Evolutionary conservation across 257 asterid genomes (phyloP), one percentile per base, ranked within the genome.

Genomic region (Verbena officinalis): DNA sequence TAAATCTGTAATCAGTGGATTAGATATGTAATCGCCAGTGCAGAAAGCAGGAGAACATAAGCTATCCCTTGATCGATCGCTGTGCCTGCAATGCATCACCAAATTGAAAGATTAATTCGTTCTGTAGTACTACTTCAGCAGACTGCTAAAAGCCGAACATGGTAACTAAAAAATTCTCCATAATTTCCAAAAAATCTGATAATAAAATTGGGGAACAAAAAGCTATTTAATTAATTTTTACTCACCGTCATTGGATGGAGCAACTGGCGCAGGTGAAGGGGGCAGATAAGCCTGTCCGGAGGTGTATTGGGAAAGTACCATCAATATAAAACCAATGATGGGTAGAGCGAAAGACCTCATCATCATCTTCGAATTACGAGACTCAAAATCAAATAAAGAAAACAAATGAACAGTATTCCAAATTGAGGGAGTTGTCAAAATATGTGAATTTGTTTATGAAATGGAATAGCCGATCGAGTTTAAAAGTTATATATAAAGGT

Each of bases 41-140:
- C 95, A 50, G 80, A 45, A 19, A 82, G 21, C 1, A 86, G 77
- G 30, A 86, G 86, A 59, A 71, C 16, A 52, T 76, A 86, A 36
- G 95, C 95, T 74, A 87, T 76, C 65, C 87, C 91, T 73, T 87
- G 95, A 71, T 87, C 95, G 55, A 87, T 80, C 23, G 80, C 53
- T 3, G 82, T 39, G 71, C 89, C 95, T 87, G 87, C 71, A 68
- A 36, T n/a, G n/a, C n/a, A n/a, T n/a, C 5, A 64, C 13, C 55
- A 30, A 24, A 52, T 34, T 42, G 12, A 56, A 17, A 14, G 12
- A 42, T 3, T 8, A n/a, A n/a, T n/a, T n/a, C n/a, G n/a, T n/a
- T n/a, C n/a, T n/a, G n/a, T n/a, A n/a, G n/a, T n/a, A n/a, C n/a
- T 4, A 7, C 11, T 9, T 4, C 42, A 36, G 11, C 1, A 36